A percentile compares a stretch with the other conserved stretches of the same genome.
Conservation (phyloP, 2,329 filamentous ascomycete species). For the Penicillium hesseltinei region DNA sequence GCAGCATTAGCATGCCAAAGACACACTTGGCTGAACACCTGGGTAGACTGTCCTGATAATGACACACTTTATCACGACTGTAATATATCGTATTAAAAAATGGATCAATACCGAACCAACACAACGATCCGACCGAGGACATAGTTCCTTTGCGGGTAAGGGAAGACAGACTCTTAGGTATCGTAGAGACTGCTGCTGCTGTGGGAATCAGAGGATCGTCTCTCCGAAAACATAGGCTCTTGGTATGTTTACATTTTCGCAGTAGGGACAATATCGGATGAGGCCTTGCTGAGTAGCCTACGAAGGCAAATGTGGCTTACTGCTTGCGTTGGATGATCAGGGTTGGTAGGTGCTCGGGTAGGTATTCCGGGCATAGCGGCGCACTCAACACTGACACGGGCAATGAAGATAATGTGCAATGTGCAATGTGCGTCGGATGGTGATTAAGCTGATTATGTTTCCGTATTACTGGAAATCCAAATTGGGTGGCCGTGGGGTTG, state of each 20-base stretch:
- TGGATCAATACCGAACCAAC: not conserved
- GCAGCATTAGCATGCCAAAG: not conserved
- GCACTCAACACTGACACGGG: not conserved
- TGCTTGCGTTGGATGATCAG: not conserved
- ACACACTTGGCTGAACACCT: not conserved
- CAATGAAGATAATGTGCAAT: too few species aligned
- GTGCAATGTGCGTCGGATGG: not conserved
- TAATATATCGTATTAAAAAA: not conserved
- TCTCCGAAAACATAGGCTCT: not conserved
- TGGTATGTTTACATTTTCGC: not conserved
- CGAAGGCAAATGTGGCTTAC: not conserved
- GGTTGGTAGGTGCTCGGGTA: not conserved
- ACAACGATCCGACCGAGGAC: not conserved
- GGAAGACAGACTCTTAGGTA: not conserved
- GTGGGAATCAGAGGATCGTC: not conserved
- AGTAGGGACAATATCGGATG: not conserved
- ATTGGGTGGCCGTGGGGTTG: not conserved
- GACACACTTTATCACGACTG: not conserved
- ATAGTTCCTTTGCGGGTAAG: constrained; percentile 2
- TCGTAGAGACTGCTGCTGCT: not conserved
- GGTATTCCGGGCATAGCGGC: not conserved
- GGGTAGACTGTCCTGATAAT: not conserved
- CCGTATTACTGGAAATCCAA: not conserved
- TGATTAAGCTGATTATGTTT: not conserved
- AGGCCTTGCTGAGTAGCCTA: not conserved